Evolutionary conservation across 192 early-diverging fungal genomes (phyloP).

Genomic region (Geranomyces variabilis): DNA sequence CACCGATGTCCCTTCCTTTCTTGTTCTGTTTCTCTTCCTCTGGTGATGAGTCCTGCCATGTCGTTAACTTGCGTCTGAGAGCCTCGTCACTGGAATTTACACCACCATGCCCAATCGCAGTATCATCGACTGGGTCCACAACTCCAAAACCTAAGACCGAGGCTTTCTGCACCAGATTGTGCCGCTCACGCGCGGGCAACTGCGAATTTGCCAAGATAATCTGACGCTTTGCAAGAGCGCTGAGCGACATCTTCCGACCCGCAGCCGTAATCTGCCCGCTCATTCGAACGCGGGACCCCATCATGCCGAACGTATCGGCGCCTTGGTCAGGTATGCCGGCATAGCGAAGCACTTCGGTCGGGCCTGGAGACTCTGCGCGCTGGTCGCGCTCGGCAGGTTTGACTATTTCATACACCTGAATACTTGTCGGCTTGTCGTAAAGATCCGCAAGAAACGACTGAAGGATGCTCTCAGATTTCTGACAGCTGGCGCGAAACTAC

Average conservation of each 20-base stretch:
- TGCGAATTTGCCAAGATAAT: slow-evolving; percentile 18
- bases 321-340: neutral
- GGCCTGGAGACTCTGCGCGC: neutral
- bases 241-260: slow-evolving; percentile 9
- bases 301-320: neutral
- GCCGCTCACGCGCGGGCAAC: slow-evolving; percentile 23
- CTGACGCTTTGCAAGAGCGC: slow-evolving; percentile 32
- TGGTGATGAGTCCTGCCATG: slow-evolving; percentile 13
- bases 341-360: neutral
- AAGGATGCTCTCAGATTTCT: neutral
- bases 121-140: neutral
- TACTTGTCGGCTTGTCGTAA: slow-evolving; percentile 37
- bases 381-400: neutral
- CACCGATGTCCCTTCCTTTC: neutral
- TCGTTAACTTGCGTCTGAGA: neutral
- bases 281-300: slow-evolving; percentile 20
- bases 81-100: neutral
- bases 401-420: slow-evolving; percentile 31
- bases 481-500: no score
- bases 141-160: slow-evolving; percentile 8
- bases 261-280: neutral
- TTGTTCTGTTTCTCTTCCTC: neutral
- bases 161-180: slow-evolving; percentile 14
- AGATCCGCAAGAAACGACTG: slow-evolving; percentile 36
- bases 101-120: neutral